Evolutionary conservation across 2,329 filamentous ascomycete species (phyloP).

Genomic region (Fusarium sacchari): DNA sequence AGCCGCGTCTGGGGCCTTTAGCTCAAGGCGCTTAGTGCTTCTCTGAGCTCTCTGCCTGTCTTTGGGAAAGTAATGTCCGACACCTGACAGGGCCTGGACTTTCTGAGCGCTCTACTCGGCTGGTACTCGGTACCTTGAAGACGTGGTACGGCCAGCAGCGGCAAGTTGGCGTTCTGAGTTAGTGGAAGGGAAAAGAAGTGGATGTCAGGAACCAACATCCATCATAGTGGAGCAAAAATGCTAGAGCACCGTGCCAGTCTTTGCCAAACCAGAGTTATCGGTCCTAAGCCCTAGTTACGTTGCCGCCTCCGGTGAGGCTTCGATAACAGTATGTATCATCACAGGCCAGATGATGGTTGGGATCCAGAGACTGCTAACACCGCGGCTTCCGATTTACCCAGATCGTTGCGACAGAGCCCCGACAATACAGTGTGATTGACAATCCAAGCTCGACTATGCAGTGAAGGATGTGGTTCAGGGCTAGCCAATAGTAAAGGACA

Average conservation of each 20-base stretch:
- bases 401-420: not conserved
- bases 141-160: slow-evolving; percentile 42
- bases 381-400: not conserved
- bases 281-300: slow-evolving; percentile 32
- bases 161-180: slow-evolving; percentile 39
- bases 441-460: not conserved
- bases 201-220: slow-evolving; percentile 31
- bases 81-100: slow-evolving; percentile 37
- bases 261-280: slow-evolving; percentile 31
- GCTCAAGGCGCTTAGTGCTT: slow-evolving; percentile 25
- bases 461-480: not conserved
- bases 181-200: slow-evolving; percentile 34
- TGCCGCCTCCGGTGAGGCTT: slow-evolving; percentile 33
- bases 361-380: not conserved
- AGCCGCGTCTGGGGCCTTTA: slow-evolving; percentile 36
- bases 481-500: slow-evolving; percentile 16
- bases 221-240: slow-evolving; percentile 25
- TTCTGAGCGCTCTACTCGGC: slow-evolving; percentile 25
- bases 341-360: not conserved
- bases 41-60: not conserved
- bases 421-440: not conserved
- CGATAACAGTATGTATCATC: slow-evolving; percentile 18
- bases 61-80: slow-evolving; percentile 42
- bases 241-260: slow-evolving; percentile 25
- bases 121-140: slow-evolving; percentile 18